phyloP scores from a whole-genome alignment of 1,284 basidiomycete genomes.

The Boletellus deceptivus region DNA sequence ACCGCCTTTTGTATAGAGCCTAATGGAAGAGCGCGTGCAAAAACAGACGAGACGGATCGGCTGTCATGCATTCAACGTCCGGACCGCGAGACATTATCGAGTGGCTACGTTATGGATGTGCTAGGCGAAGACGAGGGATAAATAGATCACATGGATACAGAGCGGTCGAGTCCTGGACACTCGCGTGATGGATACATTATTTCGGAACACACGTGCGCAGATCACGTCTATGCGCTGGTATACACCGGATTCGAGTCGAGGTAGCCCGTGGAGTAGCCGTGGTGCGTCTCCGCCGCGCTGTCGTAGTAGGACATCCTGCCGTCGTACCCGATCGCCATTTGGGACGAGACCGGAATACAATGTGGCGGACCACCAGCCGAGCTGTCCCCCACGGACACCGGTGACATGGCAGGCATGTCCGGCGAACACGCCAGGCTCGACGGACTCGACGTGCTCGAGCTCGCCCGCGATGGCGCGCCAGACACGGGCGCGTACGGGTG shows the following conservation, averaged over 20 bases:
- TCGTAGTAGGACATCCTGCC: constrained; percentile 30
- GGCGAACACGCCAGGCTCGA: constrained; percentile 30
- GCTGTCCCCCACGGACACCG: constrained; percentile 19
- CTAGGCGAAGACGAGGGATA: constrained; percentile 16
- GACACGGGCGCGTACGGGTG: constrained; percentile 29
- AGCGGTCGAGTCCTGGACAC: constrained; percentile 11
- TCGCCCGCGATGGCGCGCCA: constrained; percentile 25
- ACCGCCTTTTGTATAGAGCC: too few relatives aligned
- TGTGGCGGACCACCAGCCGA: constrained; percentile 17
- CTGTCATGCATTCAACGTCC: too few relatives aligned
- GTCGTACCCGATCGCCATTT: constrained; percentile 26
- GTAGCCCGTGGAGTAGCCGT: constrained; percentile 19
- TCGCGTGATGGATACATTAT: constrained; percentile 25
- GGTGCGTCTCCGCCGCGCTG: constrained; percentile 23
- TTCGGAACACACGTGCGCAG: constrained; percentile 4
- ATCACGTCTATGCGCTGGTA: constrained; percentile 24
- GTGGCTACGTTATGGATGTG: constrained; percentile 15
- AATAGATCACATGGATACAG: constrained; percentile 31
- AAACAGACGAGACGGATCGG: too few relatives aligned
- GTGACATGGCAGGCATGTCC: constrained; percentile 26
- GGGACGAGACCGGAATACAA: constrained; percentile 22
- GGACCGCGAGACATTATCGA: constrained; percentile 19
- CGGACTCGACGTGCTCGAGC: constrained; percentile 32
- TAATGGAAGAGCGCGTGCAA: too few relatives aligned
- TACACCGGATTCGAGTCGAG: constrained; percentile 29